These are phyloP conservation scores for Draba incana DNA, from an alignment of 345 rosid species.

Conservation along the genomic window DNA sequence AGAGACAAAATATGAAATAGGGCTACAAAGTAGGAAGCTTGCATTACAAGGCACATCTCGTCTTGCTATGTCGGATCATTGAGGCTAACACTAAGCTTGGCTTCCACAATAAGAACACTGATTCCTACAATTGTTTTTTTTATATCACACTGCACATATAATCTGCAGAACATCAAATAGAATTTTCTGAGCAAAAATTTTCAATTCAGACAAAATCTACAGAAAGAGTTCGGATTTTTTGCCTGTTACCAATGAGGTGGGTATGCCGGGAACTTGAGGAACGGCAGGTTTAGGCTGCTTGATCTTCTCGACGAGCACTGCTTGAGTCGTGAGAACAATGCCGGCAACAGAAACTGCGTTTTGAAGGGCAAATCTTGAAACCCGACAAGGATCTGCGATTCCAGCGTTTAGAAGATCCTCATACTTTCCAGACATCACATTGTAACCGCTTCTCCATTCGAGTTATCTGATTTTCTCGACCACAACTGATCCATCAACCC, in stretches of 20 bases:
- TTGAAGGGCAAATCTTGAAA: conserved; percentile 78
- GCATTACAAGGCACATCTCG: conserved; percentile 18
- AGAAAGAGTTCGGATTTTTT: conserved; percentile 5
- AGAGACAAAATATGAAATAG: not conserved
- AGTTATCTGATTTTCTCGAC: conserved; percentile 65
- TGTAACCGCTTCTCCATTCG: conserved; percentile 75
- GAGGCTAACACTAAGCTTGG: not conserved
- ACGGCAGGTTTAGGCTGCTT: conserved; percentile 62
- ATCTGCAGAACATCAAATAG: not conserved
- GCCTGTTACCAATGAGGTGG: conserved; percentile 40
- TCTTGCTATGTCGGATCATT: not conserved
- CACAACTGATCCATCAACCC: conserved; percentile 72
- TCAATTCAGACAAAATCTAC: conserved; percentile 9
- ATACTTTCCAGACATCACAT: conserved; percentile 70
- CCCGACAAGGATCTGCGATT: conserved; percentile 75
- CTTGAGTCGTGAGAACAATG: conserved; percentile 77
- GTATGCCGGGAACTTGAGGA: conserved; percentile 78
- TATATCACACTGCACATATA: not conserved
- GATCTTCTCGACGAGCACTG: conserved; percentile 71
- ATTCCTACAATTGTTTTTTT: not conserved
- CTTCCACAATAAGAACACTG: conserved; percentile 6
- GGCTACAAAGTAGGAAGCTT: not conserved
- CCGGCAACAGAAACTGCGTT: conserved; percentile 86
- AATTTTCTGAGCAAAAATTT: conserved; percentile 7
- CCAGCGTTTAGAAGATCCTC: conserved; percentile 79